Evolutionary conservation across 768 basidiomycete species (phyloP).

Genomic region (Trametes gibbosa): DNA sequence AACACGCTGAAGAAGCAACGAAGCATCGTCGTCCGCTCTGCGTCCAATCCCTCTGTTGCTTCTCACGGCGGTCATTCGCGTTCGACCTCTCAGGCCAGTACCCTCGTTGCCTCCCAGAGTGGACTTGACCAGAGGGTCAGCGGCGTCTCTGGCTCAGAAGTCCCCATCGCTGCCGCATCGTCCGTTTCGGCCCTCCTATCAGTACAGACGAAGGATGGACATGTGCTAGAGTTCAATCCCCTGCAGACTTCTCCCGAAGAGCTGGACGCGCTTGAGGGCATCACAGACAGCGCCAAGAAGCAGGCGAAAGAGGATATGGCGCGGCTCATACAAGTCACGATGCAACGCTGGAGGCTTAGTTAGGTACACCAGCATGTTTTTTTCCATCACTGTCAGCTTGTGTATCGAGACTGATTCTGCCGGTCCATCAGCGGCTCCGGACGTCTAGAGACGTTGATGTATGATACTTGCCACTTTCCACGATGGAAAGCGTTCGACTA

Average conservation of each 20-base stretch:
- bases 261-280: slow-evolving; percentile 73
- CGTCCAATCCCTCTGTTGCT: slow-evolving; percentile 18
- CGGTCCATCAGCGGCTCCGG: not conserved
- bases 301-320: slow-evolving; percentile 77
- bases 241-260: slow-evolving; percentile 68
- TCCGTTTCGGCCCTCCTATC: slow-evolving; percentile 59
- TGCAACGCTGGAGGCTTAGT: slow-evolving; percentile 72
- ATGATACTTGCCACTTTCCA: too few relatives aligned
- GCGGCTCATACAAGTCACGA: slow-evolving; percentile 64
- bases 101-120: slow-evolving; percentile 37
- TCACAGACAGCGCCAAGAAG: slow-evolving; percentile 80
- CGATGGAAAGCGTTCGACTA: too few relatives aligned
- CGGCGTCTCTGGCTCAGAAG: not conserved
- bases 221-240: slow-evolving; percentile 83
- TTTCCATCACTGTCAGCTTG: not conserved
- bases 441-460: too few relatives aligned
- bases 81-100: slow-evolving; percentile 50
- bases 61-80: slow-evolving; percentile 40
- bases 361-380: not conserved
- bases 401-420: not conserved
- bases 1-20: slow-evolving; percentile 32
- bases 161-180: slow-evolving; percentile 15
- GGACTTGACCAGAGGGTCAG: slow-evolving; percentile 19
- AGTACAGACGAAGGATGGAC: slow-evolving; percentile 79
- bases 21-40: slow-evolving; percentile 38